These are phyloP conservation scores for Marasmius tenuissimus DNA, from an alignment of 1,284 basidiomycete species.

Conservation along the genomic window DNA sequence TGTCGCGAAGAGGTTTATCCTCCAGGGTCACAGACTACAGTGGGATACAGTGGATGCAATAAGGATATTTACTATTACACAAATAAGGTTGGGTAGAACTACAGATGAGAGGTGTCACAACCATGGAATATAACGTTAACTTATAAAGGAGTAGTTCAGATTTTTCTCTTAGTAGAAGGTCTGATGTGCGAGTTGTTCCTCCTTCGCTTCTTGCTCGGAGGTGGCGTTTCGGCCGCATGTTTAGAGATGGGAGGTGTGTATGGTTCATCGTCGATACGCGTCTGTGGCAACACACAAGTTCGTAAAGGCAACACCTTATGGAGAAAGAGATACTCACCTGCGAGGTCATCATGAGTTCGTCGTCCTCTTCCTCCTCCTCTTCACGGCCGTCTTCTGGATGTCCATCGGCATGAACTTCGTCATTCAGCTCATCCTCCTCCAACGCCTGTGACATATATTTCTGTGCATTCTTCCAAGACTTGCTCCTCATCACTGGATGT, in stretches of 20 bases:
- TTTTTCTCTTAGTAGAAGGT: not conserved
- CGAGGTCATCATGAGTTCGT: slow-evolving; percentile 50
- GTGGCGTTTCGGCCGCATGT: not conserved
- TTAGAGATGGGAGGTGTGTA: not conserved
- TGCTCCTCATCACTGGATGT: not conserved
- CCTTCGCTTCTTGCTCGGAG: not conserved
- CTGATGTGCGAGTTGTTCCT: not conserved
- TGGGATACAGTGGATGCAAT: too few species aligned
- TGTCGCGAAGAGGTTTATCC: not conserved
- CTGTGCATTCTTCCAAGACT: not conserved
- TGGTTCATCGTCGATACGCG: not conserved
- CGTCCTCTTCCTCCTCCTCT: slow-evolving; percentile 49
- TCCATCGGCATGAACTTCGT: slow-evolving; percentile 14
- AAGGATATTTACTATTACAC: too few species aligned
- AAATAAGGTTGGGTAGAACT: too few species aligned
- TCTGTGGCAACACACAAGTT: not conserved
- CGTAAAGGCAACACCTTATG: not conserved
- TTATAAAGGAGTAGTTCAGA: not conserved
- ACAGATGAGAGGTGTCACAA: not conserved
- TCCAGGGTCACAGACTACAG: too few species aligned
- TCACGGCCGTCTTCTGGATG: slow-evolving; percentile 21
- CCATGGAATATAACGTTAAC: not conserved
- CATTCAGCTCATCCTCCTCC: slow-evolving; percentile 18
- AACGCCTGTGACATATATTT: not conserved
- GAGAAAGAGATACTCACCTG: not conserved